Percentiles rank a stretch among this genome's conserved stretches.
phyloP scores from a whole-genome alignment of 257 asterid genomes.

The Hygrophila difformis region DNA sequence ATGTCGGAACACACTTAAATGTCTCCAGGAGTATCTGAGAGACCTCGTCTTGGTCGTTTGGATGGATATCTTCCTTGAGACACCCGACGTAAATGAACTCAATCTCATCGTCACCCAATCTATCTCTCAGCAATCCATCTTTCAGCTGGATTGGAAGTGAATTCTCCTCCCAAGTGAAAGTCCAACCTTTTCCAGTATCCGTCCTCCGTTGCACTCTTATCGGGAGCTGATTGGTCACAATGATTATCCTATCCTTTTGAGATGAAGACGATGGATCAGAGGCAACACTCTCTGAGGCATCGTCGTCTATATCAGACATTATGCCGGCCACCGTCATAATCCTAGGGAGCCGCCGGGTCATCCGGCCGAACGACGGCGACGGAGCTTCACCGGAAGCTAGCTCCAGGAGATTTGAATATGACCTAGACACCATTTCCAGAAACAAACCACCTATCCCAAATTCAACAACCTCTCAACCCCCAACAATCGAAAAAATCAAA shows the following conservation, averaged over 20 bases:
- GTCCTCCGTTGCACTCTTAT: slow-evolving; percentile 55
- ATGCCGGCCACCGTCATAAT: slow-evolving; percentile 81
- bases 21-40: slow-evolving; percentile 74
- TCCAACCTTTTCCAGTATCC: slow-evolving; percentile 49
- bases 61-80: slow-evolving; percentile 77
- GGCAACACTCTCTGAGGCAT: slow-evolving; percentile 42
- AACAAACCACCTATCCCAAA: slow-evolving; percentile 6
- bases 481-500: neutral
- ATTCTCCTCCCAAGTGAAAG: slow-evolving; percentile 76
- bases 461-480: slow-evolving; percentile 20
- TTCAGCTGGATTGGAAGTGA: slow-evolving; percentile 67
- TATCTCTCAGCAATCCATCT: slow-evolving; percentile 71
- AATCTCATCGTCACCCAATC: slow-evolving; percentile 55
- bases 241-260: slow-evolving; percentile 60
- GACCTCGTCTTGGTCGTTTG: slow-evolving; percentile 77
- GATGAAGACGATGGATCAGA: slow-evolving; percentile 71
- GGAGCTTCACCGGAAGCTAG: slow-evolving; percentile 84
- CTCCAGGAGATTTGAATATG: slow-evolving; percentile 78
- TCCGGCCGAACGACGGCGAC: slow-evolving; percentile 48
- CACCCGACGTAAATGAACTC: slow-evolving; percentile 84
- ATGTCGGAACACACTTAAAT: slow-evolving; percentile 75
- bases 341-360: slow-evolving; percentile 67
- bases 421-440: slow-evolving; percentile 63
- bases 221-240: slow-evolving; percentile 87
- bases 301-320: slow-evolving; percentile 76